Base-by-base conservation (phyloP, 345 rosid species). In the Gossypioides kirkii region DNA sequence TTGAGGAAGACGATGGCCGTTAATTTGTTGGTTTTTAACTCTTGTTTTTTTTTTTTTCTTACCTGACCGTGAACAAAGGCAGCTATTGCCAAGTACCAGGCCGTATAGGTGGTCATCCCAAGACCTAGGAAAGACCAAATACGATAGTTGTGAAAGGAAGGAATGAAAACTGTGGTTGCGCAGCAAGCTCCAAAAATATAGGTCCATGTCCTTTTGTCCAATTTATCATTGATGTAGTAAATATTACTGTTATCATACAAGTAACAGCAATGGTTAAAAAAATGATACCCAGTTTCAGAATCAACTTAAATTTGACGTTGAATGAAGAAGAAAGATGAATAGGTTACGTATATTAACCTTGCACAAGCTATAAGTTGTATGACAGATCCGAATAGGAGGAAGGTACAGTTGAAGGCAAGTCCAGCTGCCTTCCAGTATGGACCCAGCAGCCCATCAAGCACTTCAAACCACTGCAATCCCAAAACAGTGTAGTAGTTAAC, bases 161-260 rank as follows among this genome's bases (percentile, higher is more conserved):
- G 99, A 50, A 96, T 93, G 78, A 96, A 96, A 38, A 96, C 98
- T 3, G 99, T 96, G 69, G 99, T 96, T 47, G 99, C 99, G 80
- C 99, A 96, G 74, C 99, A 96, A 79, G 99, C 99, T 84, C 99
- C 99, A 75, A 96, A 96, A 63, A 96, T 96, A 42, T 93, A 96
- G 4, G 99, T 96, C 99, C 98, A 96, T 63, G 99, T 96, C 78
- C 99, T 86, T 89, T 96, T 96, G 84, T 96, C 99, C 87, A 96
- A 72, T 13, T 82, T 89, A 79, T 96, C 98, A 66, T 93, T 96
- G 79, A 96, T 96, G 87, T 93, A 96, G 81, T 96, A 96, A 72
- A 96, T 96, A 82, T 96, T 93, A 79, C 99, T 96, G 91, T 66
- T 68, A 32, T 17, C 61, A 72, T 13, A 23, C 11, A 10, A 55